These are phyloP conservation scores for Cryphonectria nitschkei DNA, from an alignment of 2,329 filamentous ascomycete genomes.

Conservation along the genomic window DNA sequence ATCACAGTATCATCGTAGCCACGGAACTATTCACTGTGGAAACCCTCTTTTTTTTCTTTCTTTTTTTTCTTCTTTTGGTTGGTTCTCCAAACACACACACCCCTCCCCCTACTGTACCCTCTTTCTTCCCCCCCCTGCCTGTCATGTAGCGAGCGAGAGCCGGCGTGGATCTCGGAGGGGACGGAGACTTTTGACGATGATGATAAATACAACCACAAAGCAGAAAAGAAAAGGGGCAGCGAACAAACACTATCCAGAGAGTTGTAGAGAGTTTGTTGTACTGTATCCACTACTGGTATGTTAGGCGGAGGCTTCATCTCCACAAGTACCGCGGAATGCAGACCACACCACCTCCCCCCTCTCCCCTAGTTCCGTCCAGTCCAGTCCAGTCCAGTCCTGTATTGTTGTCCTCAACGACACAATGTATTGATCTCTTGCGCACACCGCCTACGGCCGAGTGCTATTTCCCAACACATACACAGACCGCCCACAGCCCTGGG, in stretches of 20 bases:
- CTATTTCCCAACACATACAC: not conserved
- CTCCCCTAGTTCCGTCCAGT: not conserved
- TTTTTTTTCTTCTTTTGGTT: not conserved
- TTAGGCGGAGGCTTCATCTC: conserved; percentile 1
- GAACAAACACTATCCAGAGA: too few species aligned
- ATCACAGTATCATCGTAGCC: not conserved
- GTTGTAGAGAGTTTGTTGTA: not conserved
- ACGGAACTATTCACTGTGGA: not conserved
- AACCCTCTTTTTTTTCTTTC: not conserved
- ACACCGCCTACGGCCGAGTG: not conserved
- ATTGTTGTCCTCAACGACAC: not conserved
- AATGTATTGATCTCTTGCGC: not conserved
- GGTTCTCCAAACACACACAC: too few species aligned
- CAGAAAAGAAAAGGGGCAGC: not conserved
- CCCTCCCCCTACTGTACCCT: too few species aligned
- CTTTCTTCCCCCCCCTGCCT: too few species aligned
- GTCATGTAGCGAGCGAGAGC: too few species aligned
- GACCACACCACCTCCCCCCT: not conserved
- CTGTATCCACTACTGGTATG: not conserved
- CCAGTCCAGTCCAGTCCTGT: not conserved
- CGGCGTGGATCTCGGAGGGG: too few species aligned
- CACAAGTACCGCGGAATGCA: not conserved
- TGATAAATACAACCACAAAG: not conserved
- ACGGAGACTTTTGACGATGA: not conserved
- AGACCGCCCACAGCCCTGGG: not conserved